A percentile compares a stretch with the other conserved stretches of the same genome.
These are phyloP conservation scores for Penicillium daleae DNA, from an alignment of 495 filamentous ascomycete genomes.

Conservation along the genomic window DNA sequence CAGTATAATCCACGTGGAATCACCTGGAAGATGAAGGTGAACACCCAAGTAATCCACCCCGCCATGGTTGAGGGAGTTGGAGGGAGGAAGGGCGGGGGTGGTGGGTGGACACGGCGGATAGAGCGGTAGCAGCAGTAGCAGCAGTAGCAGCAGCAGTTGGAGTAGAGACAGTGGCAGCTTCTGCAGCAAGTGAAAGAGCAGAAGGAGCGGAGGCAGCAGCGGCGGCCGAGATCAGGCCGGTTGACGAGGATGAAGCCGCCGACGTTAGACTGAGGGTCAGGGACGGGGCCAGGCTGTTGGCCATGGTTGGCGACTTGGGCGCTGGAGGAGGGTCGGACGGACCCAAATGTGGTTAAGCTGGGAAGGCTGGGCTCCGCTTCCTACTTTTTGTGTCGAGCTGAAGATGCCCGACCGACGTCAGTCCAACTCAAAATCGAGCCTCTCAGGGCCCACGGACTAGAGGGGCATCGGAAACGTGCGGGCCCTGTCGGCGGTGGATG, in stretches of 20 bases:
- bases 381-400: constrained; percentile 5
- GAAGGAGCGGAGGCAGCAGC: constrained; percentile 26
- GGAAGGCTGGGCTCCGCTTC: constrained; percentile 20
- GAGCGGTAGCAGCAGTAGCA: constrained; percentile 14
- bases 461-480: constrained; percentile 32
- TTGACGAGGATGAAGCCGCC: constrained; percentile 28
- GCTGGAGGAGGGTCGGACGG: background rate
- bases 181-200: constrained; percentile 10
- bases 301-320: constrained; percentile 12
- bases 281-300: constrained; percentile 28
- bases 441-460: background rate
- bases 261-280: constrained; percentile 28
- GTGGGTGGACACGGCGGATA: constrained; percentile 25
- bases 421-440: constrained; percentile 14
- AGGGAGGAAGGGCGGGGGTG: constrained; percentile 35
- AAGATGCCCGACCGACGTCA: constrained; percentile 10
- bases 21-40: constrained; percentile 47
- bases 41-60: constrained; percentile 49
- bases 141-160: background rate
- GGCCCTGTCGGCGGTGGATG: constrained; percentile 28
- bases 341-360: background rate
- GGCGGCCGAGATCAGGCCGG: constrained; percentile 18
- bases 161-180: background rate
- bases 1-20: constrained; percentile 81
- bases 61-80: constrained; percentile 47